Conservation (phyloP, 768 basidiomycete species). For the Tephrocybe sp. region DNA sequence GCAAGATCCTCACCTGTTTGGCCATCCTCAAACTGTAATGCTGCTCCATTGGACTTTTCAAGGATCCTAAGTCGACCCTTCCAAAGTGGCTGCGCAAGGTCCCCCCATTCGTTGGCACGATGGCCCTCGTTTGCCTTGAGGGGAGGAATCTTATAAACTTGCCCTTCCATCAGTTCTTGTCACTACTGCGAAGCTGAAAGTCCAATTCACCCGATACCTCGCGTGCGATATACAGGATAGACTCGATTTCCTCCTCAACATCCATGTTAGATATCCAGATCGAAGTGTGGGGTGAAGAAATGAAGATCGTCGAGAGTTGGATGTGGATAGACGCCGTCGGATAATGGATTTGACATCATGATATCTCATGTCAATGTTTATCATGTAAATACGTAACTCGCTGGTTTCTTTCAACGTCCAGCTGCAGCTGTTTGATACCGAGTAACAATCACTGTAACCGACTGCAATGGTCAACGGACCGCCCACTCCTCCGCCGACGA, state of each 20-base stretch:
- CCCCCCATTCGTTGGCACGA: slow-evolving; percentile 92
- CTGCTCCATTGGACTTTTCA: slow-evolving; percentile 69
- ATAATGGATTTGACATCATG: slow-evolving; percentile 4
- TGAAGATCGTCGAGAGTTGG: slow-evolving; percentile 3
- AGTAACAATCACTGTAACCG: neutral
- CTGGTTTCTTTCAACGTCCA: neutral
- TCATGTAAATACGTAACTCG: too few relatives aligned
- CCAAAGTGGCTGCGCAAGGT: slow-evolving; percentile 82
- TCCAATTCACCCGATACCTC: slow-evolving; percentile 77
- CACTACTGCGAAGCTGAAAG: slow-evolving; percentile 1
- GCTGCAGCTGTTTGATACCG: neutral
- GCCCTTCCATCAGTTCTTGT: slow-evolving; percentile 12
- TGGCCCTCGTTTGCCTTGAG: slow-evolving; percentile 86
- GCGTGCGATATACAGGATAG: slow-evolving; percentile 85
- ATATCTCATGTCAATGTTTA: too few relatives aligned
- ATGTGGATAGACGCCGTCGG: slow-evolving; percentile 2
- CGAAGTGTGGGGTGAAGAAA: neutral
- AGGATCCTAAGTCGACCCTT: slow-evolving; percentile 87
- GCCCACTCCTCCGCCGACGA: slow-evolving; percentile 63
- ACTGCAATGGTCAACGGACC: slow-evolving; percentile 54
- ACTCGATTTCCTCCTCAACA: slow-evolving; percentile 80
- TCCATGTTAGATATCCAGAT: slow-evolving; percentile 41
- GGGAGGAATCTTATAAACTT: slow-evolving; percentile 92
- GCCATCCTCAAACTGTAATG: slow-evolving; percentile 78
- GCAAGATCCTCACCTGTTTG: slow-evolving; percentile 61